Evolutionary conservation across 805 yeast genomes (phyloP).

Genomic region (Metschnikowia santaceciliae): DNA sequence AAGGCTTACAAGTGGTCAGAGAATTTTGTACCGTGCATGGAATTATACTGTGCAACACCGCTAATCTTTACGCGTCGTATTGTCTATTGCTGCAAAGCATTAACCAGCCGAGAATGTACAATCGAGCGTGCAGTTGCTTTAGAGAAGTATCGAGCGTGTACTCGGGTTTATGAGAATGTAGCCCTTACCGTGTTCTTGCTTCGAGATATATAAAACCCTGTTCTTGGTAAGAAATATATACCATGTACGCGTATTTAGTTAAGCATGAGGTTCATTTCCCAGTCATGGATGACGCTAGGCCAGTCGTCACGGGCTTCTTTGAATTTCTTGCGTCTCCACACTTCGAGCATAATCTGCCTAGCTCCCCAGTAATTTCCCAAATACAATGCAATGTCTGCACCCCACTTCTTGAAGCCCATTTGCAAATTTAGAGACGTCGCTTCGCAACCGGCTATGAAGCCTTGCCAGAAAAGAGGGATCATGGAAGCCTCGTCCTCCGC

Average conservation of each 20-base stretch:
- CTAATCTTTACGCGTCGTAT: not conserved
- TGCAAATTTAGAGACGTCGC: slow-evolving; percentile 58
- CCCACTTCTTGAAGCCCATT: slow-evolving; percentile 69
- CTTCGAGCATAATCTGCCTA: slow-evolving; percentile 78
- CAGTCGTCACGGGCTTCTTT: slow-evolving; percentile 62
- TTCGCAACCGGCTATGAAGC: slow-evolving; percentile 83
- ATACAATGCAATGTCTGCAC: slow-evolving; percentile 51
- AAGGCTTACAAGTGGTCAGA: not conserved
- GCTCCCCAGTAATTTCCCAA: slow-evolving; percentile 83
- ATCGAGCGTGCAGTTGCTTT: too few species aligned
- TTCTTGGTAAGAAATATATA: too few species aligned
- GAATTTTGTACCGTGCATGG: not conserved
- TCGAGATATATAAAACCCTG: too few species aligned
- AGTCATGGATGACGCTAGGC: slow-evolving; percentile 74
- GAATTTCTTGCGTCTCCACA: slow-evolving; percentile 69
- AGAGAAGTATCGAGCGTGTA: too few species aligned
- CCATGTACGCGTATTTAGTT: slow-evolving; percentile 23
- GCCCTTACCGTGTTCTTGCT: too few species aligned
- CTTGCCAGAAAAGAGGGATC: slow-evolving; percentile 84
- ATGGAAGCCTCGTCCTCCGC: slow-evolving; percentile 53
- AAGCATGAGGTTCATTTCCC: slow-evolving; percentile 84
- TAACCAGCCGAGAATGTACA: too few species aligned
- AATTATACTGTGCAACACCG: not conserved
- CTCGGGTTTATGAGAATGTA: too few species aligned
- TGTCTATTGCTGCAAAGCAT: not conserved